Conservation (phyloP, 768 basidiomycete genomes). For the Terana coerulea region DNA sequence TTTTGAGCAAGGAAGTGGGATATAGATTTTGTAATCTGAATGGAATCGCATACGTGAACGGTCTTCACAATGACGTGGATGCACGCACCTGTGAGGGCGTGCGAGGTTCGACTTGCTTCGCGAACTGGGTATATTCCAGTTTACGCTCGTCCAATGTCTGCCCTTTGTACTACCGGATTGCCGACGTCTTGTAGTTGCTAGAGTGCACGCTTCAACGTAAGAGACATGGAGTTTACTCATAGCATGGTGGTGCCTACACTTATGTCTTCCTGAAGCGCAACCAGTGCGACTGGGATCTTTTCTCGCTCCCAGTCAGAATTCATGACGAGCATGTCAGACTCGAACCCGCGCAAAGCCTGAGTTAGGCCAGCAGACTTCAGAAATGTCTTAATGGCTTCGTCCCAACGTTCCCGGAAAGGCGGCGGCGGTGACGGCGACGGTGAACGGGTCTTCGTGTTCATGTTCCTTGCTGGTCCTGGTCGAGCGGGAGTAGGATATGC, state of each 20-base stretch:
- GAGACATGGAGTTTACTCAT: no score
- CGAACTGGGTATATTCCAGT: constrained; percentile 52
- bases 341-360: constrained; percentile 60
- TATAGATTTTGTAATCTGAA: constrained; percentile 61
- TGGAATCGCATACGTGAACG: background rate
- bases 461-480: background rate
- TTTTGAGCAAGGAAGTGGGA: constrained; percentile 69
- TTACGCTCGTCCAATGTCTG: constrained; percentile 76
- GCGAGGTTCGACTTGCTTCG: constrained; percentile 42
- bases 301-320: constrained; percentile 61
- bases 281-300: constrained; percentile 52
- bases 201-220: no score
- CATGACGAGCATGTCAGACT: constrained; percentile 69
- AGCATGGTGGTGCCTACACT: no score
- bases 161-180: no score
- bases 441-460: constrained; percentile 23
- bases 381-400: constrained; percentile 51
- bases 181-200: no score
- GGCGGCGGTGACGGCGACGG: constrained; percentile 37
- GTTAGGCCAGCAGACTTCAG: constrained; percentile 49
- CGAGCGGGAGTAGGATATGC: no score
- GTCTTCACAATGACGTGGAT: constrained; percentile 42
- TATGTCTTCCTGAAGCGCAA: constrained; percentile 46
- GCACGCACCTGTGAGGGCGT: constrained; percentile 33
- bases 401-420: constrained; percentile 56